phyloP scores from a whole-genome alignment of 805 yeast species.

The Wickerhamomyces sydowiorum region DNA sequence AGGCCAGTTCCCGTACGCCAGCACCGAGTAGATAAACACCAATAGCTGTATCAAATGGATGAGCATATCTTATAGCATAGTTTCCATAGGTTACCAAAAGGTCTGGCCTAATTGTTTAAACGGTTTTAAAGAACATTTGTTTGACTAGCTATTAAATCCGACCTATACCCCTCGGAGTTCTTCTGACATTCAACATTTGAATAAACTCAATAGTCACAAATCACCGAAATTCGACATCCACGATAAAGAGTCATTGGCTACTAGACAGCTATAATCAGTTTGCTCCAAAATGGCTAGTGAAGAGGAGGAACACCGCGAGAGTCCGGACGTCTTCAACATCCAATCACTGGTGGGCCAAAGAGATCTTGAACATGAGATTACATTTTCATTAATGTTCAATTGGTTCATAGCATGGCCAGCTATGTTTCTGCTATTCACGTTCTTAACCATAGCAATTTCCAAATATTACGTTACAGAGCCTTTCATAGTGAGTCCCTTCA shows the following conservation, averaged over 20 bases:
- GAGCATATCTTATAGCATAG: background rate
- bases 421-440: constrained; percentile 19
- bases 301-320: background rate
- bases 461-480: constrained; percentile 24
- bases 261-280: no score
- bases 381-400: constrained; percentile 20
- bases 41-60: background rate
- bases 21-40: background rate
- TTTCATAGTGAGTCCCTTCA: constrained; percentile 24
- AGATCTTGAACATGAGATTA: constrained; percentile 22
- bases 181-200: no score
- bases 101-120: no score
- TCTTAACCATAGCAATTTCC: constrained; percentile 24
- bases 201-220: no score
- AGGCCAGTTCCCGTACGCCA: constrained; percentile 25
- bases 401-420: constrained; percentile 29
- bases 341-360: constrained; percentile 1
- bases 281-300: no score
- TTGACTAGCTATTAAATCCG: no score
- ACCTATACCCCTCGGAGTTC: no score
- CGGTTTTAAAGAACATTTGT: no score
- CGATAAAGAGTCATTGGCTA: no score
- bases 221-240: no score
- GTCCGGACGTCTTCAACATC: background rate
- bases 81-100: no score